Percentiles rank a stretch among this genome's conserved stretches.
phyloP scores from a whole-genome alignment of 1,139 yeast genomes.

The Arxiozyma slooffiae region DNA sequence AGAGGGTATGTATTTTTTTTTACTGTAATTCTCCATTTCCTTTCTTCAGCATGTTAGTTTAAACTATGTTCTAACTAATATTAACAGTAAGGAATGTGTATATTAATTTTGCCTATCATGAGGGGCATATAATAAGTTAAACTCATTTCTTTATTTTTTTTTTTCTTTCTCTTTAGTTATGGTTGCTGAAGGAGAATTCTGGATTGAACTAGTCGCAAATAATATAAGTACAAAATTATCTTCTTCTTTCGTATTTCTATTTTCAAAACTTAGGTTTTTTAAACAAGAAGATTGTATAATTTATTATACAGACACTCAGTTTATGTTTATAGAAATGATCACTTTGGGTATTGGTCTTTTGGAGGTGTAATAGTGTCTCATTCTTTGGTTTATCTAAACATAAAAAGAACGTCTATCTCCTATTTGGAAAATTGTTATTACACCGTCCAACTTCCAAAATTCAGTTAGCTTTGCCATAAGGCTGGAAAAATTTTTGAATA shows the following conservation, averaged over 20 bases:
- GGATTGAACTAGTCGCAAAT: slow-evolving; percentile 15
- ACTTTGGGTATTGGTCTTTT: not conserved
- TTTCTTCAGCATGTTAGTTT: too few species aligned
- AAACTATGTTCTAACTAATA: not conserved
- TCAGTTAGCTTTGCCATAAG: not conserved
- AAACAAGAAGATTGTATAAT: not conserved
- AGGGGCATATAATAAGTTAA: slow-evolving; percentile 6
- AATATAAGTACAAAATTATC: slow-evolving; percentile 18
- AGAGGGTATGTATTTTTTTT: not conserved
- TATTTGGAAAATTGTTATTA: not conserved
- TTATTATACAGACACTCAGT: not conserved
- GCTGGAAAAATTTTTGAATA: not conserved
- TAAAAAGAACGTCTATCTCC: not conserved
- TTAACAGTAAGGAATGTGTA: too few species aligned
- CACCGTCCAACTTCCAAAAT: not conserved
- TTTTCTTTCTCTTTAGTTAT: slow-evolving; percentile 6
- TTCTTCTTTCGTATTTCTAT: not conserved
- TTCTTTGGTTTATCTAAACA: not conserved
- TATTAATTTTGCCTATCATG: not conserved
- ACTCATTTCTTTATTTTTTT: slow-evolving; percentile 13
- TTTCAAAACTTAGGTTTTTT: not conserved
- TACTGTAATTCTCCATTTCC: too few species aligned
- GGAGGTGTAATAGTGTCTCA: not conserved
- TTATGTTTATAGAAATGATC: not conserved
- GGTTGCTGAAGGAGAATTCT: slow-evolving; percentile 8